A percentile compares a stretch with the other conserved stretches of the same genome.
phyloP scores from a whole-genome alignment of 164 flowering plant species.

The Paratinospora sagittata region DNA sequence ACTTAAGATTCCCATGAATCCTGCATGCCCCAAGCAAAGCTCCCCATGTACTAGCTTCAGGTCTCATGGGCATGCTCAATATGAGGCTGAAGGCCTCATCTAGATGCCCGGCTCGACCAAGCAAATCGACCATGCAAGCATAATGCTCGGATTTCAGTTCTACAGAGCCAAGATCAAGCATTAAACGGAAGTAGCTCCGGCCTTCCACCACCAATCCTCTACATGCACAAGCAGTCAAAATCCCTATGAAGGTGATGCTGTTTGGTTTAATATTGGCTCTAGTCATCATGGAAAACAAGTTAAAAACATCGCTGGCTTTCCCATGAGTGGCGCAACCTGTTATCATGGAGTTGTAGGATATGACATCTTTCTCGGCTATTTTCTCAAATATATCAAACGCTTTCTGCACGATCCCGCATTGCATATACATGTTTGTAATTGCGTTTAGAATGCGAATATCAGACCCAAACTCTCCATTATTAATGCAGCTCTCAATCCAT shows the following conservation, averaged over 20 bases:
- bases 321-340: slow-evolving; percentile 23
- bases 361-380: no score
- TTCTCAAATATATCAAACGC: no score
- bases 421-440: no score
- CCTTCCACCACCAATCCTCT: slow-evolving; percentile 20
- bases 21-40: no score
- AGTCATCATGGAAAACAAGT: slow-evolving; percentile 15
- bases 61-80: slow-evolving; percentile 11
- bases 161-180: slow-evolving; percentile 14
- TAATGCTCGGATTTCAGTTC: slow-evolving; percentile 15
- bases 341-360: no score
- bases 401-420: no score
- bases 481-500: slow-evolving; percentile 17
- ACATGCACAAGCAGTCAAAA: slow-evolving; percentile 16
- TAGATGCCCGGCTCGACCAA: slow-evolving; percentile 16
- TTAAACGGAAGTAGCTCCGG: slow-evolving; percentile 9
- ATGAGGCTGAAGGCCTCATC: slow-evolving; percentile 19
- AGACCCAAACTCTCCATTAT: no score
- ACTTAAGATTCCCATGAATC: slow-evolving; percentile 19
- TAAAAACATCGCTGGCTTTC: slow-evolving; percentile 6
- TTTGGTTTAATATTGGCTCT: slow-evolving; percentile 15
- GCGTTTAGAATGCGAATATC: no score
- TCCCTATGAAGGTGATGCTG: slow-evolving; percentile 13
- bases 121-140: slow-evolving; percentile 21
- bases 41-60: slow-evolving; percentile 16